Evolutionary conservation across 768 basidiomycete genomes (phyloP).

Genomic region (Leucosporidium yakuticum): DNA sequence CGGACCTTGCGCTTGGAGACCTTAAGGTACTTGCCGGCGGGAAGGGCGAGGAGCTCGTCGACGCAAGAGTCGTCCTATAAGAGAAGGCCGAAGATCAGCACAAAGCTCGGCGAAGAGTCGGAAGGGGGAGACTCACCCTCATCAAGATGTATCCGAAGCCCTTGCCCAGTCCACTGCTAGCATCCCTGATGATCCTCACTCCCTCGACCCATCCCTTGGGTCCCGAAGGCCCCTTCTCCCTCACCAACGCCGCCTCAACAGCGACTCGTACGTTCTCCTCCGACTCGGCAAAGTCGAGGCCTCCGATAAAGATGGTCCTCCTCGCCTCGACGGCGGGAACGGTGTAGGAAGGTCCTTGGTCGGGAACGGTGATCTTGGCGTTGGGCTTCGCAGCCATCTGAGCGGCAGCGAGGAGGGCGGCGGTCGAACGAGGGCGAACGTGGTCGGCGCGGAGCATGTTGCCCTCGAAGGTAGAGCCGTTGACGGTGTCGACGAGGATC

Average conservation of each 20-base stretch:
- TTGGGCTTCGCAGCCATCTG: constrained; percentile 42
- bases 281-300: constrained; percentile 81
- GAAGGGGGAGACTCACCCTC: constrained; percentile 51
- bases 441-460: constrained; percentile 73
- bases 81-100: not conserved
- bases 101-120: constrained; percentile 1
- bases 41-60: constrained; percentile 81
- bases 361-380: constrained; percentile 38
- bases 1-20: constrained; percentile 90
- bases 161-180: constrained; percentile 87
- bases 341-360: constrained; percentile 37
- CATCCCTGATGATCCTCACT: constrained; percentile 83
- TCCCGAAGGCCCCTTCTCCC: constrained; percentile 31
- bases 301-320: constrained; percentile 80
- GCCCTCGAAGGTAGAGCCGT: constrained; percentile 69
- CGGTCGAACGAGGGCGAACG: constrained; percentile 47
- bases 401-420: constrained; percentile 40
- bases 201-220: constrained; percentile 34
- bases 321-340: constrained; percentile 58
- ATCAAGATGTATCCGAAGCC: constrained; percentile 93
- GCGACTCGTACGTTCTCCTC: constrained; percentile 83
- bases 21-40: constrained; percentile 62
- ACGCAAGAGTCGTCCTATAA: constrained; percentile 79
- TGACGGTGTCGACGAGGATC: constrained; percentile 52
- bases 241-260: constrained; percentile 67